These are phyloP conservation scores for Diaporthe sp. DNA, from an alignment of 2,329 filamentous ascomycete species.

Conservation along the genomic window DNA sequence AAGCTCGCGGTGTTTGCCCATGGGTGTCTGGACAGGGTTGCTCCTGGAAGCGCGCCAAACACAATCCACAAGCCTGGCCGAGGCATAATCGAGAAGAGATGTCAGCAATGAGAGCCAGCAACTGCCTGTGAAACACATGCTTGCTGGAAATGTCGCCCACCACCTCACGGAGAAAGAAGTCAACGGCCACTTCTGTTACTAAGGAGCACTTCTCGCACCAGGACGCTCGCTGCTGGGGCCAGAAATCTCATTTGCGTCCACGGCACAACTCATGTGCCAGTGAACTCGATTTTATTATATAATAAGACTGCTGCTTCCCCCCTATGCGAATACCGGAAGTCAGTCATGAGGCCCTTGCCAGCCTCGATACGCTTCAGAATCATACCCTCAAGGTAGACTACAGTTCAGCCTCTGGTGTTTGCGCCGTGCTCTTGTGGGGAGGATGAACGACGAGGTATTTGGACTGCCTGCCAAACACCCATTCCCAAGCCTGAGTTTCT, in stretches of 20 bases:
- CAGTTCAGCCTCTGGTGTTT: not conserved
- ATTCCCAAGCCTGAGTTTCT: constrained; percentile 58
- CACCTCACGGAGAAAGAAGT: not conserved
- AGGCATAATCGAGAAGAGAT: constrained; percentile 15
- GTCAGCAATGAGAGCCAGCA: not conserved
- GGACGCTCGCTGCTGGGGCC: not conserved
- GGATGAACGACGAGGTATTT: constrained; percentile 56
- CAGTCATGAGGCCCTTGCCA: not conserved
- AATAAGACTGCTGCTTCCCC: not conserved
- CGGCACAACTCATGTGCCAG: not conserved
- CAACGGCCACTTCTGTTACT: not conserved
- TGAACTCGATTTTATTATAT: no score
- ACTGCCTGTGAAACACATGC: not conserved
- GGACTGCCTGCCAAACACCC: constrained; percentile 64
- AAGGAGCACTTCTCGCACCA: no score
- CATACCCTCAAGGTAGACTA: not conserved
- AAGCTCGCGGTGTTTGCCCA: not conserved
- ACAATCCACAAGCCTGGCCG: constrained; percentile 1
- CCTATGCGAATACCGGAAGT: no score
- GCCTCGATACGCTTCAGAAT: not conserved
- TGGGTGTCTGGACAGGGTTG: constrained; percentile 4
- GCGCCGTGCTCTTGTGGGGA: not conserved
- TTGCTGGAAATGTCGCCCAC: not conserved
- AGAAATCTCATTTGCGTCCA: no score
- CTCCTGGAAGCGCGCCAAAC: not conserved